Conservation (phyloP, 345 rosid species). For the Salix dunnii region DNA sequence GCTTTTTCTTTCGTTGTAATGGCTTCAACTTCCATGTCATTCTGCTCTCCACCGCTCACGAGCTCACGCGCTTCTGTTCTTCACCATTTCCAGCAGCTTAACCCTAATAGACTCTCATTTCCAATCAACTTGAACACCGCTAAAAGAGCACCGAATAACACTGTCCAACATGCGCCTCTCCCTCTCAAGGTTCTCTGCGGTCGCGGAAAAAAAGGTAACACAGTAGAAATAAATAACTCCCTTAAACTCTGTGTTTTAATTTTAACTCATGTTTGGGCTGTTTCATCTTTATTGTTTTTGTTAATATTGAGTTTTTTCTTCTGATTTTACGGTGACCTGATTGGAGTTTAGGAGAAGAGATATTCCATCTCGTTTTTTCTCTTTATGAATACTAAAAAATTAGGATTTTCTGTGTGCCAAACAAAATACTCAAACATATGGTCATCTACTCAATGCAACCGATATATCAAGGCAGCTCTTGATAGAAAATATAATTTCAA, state of each 20-base stretch:
- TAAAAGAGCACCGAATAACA: not conserved
- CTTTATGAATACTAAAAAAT: not conserved
- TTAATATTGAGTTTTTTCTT: not conserved
- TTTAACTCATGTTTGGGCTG: not conserved
- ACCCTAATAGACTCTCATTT: slow-evolving; percentile 20
- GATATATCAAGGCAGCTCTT: not conserved
- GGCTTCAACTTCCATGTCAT: slow-evolving; percentile 23
- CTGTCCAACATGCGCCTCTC: not conserved
- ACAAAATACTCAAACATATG: not conserved
- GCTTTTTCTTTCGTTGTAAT: not conserved
- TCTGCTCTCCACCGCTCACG: slow-evolving; percentile 2
- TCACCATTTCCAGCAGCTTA: slow-evolving; percentile 15
- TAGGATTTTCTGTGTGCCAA: not conserved
- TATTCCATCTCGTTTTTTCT: not conserved
- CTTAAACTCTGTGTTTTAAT: not conserved
- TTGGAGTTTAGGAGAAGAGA: not conserved
- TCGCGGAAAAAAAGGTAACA: slow-evolving; percentile 12
- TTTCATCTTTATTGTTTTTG: not conserved
- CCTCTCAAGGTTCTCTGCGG: slow-evolving; percentile 10
- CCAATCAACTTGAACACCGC: slow-evolving; percentile 16
- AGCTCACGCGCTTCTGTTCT: slow-evolving; percentile 11
- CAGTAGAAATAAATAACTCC: not conserved
- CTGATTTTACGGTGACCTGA: not conserved
- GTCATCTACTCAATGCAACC: not conserved
- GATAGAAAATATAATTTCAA: not conserved